phyloP scores from a whole-genome alignment of 73 alveolate genomes.

The Breviolum minutum region DNA sequence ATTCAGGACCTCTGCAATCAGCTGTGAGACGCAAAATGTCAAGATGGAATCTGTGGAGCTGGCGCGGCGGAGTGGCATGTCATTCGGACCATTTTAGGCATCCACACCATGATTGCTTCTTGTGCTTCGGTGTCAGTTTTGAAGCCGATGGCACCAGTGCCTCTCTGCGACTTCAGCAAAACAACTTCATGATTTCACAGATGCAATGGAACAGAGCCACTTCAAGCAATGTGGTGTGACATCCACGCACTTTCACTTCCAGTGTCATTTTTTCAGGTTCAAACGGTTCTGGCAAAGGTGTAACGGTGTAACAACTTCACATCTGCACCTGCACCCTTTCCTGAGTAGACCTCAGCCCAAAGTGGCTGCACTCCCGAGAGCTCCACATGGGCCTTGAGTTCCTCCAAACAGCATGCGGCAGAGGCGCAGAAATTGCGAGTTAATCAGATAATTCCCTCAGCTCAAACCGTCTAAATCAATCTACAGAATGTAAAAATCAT shows the following conservation, averaged over 20 bases:
- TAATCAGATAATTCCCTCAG: not conserved
- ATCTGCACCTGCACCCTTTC: constrained; percentile 53
- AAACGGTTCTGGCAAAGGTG: too few relatives aligned
- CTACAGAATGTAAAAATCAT: too few relatives aligned
- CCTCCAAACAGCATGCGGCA: not conserved
- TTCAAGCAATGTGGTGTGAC: too few relatives aligned
- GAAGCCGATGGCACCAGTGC: constrained; percentile 92
- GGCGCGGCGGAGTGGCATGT: too few relatives aligned
- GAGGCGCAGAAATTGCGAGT: not conserved
- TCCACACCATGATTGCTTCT: constrained; percentile 59
- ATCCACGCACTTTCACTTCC: too few relatives aligned
- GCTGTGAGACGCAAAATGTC: not conserved
- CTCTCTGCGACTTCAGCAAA: not conserved
- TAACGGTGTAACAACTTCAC: too few relatives aligned
- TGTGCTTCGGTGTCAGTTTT: constrained; percentile 54
- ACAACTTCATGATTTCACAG: too few relatives aligned
- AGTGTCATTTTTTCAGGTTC: too few relatives aligned
- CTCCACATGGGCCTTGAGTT: constrained; percentile 73
- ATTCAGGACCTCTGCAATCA: constrained; percentile 17
- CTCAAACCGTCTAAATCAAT: not conserved
- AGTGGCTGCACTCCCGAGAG: constrained; percentile 59
- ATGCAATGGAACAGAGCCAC: too few relatives aligned
- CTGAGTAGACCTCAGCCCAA: constrained; percentile 73
- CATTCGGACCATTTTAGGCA: too few relatives aligned
- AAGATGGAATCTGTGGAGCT: too few relatives aligned